These are phyloP conservation scores for Helianthus tuberosus DNA, from an alignment of 129 eudicot genomes.

Conservation along the genomic window DNA sequence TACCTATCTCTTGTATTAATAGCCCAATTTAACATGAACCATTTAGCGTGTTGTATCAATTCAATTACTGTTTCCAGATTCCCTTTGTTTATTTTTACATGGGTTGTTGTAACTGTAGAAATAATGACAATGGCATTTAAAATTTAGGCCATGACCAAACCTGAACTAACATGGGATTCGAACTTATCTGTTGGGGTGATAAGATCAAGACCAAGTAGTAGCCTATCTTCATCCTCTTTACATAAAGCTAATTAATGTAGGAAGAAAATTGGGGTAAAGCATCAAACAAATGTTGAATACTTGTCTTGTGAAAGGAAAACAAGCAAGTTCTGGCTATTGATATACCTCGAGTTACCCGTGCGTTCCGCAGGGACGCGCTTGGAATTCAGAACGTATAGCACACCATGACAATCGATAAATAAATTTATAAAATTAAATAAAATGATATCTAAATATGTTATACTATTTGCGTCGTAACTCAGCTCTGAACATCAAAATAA, in stretches of 20 bases:
- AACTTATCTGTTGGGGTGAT: slow-evolving; percentile 33
- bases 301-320: slow-evolving; percentile 32
- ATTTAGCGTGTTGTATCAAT: slow-evolving; percentile 20
- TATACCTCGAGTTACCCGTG: background rate
- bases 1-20: too few species aligned
- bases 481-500: too few species aligned
- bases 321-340: slow-evolving; percentile 11
- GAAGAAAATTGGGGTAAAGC: slow-evolving; percentile 33
- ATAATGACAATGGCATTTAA: background rate
- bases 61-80: slow-evolving; percentile 2
- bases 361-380: too few species aligned
- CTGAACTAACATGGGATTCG: slow-evolving; percentile 25
- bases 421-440: too few species aligned
- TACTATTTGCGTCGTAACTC: too few species aligned
- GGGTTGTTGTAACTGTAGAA: background rate
- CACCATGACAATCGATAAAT: too few species aligned
- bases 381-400: too few species aligned
- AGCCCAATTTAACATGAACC: too few species aligned
- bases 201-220: slow-evolving; percentile 34
- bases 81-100: background rate
- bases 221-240: too few species aligned
- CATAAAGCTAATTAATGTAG: slow-evolving; percentile 24
- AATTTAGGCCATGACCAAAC: slow-evolving; percentile 16
- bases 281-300: slow-evolving; percentile 25
- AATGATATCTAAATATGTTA: too few species aligned